Base-by-base conservation (phyloP, 768 basidiomycete species). In the Lactarius vividus region DNA sequence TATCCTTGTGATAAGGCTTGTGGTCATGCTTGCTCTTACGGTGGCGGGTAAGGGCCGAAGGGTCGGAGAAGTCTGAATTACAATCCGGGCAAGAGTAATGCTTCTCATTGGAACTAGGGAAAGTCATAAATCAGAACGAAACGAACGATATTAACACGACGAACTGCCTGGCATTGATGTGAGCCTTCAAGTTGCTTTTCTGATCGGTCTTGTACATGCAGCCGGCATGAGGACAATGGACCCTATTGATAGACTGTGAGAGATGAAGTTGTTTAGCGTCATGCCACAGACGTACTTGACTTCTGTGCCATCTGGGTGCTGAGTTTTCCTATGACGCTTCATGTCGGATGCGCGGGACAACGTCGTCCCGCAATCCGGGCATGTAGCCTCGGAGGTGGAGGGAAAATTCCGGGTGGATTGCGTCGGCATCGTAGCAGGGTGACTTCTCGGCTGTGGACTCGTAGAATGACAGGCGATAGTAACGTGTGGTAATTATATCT, bases 81-180 rank as follows among this genome's bases (percentile, higher is more conserved):
- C 66, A 67, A 4, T 67, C 62, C 15, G 42, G n/a, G 52, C 66
- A 67, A 37, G 23, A 20, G 52, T 59, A 67, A 16, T 28, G 39
- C 10, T 7, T 57, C 10, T n/a, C 10, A 0, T 20, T 9, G 9
- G 57, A 59, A 16, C 66, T 67, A n/a, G 28, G 18, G 44, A n/a
- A 37, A 7, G 53, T 1, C 4, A 15, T 28, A 35, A 18, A 54
- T n/a, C 4, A 23, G 10, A 28, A 8, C 2, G 26, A 54, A 44
- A 3, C 4, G 3, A 42, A 42, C 2, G 11, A 15, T 29, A 59
- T 37, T 5, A 26, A 18, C 4, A 39, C 33, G 29, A 67, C 66
- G 52, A 52, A 67, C 66, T 67, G 66, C 10, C 15, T 61, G 2
- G 61, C 52, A 2, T 54, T 18, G 3, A 28, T 10, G n/a, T 67